Percentiles rank a stretch among this genome's conserved stretches.
These are phyloP conservation scores for Pythium aquatile DNA, from an alignment of 352 stramenopile genomes.

Conservation along the genomic window DNA sequence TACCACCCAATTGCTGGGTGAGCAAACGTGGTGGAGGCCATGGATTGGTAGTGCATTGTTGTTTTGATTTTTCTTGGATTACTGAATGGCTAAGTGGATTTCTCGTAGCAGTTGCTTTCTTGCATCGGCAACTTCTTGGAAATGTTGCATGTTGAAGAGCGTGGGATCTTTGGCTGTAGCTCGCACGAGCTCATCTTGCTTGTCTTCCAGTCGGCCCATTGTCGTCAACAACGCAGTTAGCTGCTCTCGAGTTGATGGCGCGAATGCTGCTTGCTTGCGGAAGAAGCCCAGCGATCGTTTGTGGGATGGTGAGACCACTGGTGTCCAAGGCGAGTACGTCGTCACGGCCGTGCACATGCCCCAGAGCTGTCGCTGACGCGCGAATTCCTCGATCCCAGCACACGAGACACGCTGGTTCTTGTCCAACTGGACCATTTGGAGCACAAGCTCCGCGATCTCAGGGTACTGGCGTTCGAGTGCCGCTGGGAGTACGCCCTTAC, in stretches of 20 bases:
- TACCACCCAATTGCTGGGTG: constrained; percentile 50
- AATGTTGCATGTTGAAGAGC: not conserved
- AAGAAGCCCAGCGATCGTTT: not conserved
- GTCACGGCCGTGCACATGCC: constrained; percentile 9
- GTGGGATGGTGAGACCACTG: not conserved
- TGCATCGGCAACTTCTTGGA: not conserved
- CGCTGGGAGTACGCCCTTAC: constrained; percentile 39
- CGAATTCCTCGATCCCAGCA: constrained; percentile 41
- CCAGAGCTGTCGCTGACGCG: constrained; percentile 10
- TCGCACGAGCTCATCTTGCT: constrained; percentile 13
- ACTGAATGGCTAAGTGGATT: constrained; percentile 5
- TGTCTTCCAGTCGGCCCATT: constrained; percentile 9
- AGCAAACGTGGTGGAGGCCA: not conserved
- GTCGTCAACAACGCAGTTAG: not conserved
- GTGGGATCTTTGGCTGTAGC: not conserved
- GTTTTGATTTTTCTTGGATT: not conserved
- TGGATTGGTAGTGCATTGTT: not conserved
- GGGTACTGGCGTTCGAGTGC: constrained; percentile 37
- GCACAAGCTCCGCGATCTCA: constrained; percentile 44
- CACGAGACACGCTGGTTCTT: constrained; percentile 41
- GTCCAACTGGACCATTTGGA: constrained; percentile 52
- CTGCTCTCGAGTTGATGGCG: not conserved
- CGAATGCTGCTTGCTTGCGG: not conserved
- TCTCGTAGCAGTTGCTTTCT: constrained; percentile 4
- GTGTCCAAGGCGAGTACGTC: not conserved